phyloP scores from a whole-genome alignment of 2,329 filamentous ascomycete genomes.

The Dothiorella sarmentorum region DNA sequence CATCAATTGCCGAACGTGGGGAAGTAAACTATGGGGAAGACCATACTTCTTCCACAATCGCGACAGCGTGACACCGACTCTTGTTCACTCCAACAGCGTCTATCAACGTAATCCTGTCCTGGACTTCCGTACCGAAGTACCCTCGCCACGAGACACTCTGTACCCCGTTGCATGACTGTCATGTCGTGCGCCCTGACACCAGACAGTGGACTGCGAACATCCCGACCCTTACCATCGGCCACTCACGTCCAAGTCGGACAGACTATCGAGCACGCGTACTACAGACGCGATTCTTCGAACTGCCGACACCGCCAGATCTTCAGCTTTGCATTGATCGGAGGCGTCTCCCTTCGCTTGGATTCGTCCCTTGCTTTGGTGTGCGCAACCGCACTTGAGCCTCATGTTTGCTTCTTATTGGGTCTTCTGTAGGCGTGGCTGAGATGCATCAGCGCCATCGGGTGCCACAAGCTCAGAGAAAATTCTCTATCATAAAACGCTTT shows the following conservation, averaged over 20 bases:
- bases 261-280: background rate
- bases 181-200: background rate
- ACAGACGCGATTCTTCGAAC: background rate
- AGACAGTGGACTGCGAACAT: too few species aligned
- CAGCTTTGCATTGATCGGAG: background rate
- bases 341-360: background rate
- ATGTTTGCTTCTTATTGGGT: background rate
- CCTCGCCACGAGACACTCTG: background rate
- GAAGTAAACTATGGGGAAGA: background rate
- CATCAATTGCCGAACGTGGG: constrained; percentile 11
- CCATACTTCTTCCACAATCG: background rate
- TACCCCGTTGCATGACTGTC: background rate
- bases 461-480: background rate
- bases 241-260: background rate
- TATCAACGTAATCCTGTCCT: background rate
- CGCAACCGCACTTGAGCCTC: background rate
- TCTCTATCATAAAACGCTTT: background rate
- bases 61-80: background rate
- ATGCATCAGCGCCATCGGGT: background rate
- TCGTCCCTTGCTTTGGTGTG: background rate
- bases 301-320: background rate
- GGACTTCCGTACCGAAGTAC: background rate
- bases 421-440: background rate
- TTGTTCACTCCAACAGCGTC: background rate
- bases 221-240: too few species aligned